Base-by-base conservation (phyloP, 306 rosid species). In the Glycine soja region DNA sequence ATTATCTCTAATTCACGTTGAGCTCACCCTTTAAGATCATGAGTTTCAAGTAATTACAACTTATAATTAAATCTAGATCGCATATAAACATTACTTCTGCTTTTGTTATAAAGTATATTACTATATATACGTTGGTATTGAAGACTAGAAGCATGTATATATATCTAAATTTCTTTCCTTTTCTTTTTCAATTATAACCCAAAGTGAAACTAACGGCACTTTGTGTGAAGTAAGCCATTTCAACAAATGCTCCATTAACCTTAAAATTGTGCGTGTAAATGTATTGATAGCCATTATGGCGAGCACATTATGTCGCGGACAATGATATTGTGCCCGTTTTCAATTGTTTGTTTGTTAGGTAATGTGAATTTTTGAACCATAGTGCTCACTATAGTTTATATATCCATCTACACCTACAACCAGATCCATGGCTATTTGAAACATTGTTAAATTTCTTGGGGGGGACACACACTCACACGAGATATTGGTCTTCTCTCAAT, bases 261-360 rank as follows among this genome's bases (percentile, higher is more conserved):
- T 14, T 30, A 78, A 79, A 43, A 82, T 52, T 34, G 72, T 43
- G 81, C 78, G 4, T 69, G 32, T 36, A 63, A 63, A 82, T 56
- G 18, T 54, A 54, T 42, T 3, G 64, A 71, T 71, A 46, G 80
- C 62, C 75, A 74, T 80, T 38, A 86, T 83, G 82, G 73, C 58
- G 73, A 80, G 68, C 86, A 86, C 86, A 3, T 70, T 70, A 70
- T 75, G 68, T 70, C 67, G 52, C 4, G 83, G 65, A 38, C 74
- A 62, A 62, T 75, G 79, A 70, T 74, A 59, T 82, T 86, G 46
- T 63, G 46, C 72, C 56, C 15, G 36, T 45, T 19, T 78, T 62
- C 83, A 65, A 79, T 30, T 69, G 82, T 79, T 72, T 45, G 79
- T 80, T 58, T 53, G 88, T 80, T 80, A 85, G 87, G 85, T 85